Base-by-base conservation (phyloP, 805 yeast species). In the Candida qinlingensis region DNA sequence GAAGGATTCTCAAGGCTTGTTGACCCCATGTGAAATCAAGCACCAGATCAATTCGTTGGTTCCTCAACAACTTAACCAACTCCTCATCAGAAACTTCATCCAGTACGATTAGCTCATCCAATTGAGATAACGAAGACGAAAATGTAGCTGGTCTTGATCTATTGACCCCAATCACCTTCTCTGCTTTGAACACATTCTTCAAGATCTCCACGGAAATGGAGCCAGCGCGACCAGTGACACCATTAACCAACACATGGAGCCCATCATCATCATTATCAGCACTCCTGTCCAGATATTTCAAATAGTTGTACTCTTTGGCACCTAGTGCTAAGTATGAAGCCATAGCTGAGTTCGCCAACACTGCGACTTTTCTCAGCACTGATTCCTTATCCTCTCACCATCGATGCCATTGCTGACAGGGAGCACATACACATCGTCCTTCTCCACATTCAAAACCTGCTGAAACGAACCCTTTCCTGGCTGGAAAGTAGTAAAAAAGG, bases 1-100 rank as follows among this genome's bases (percentile, higher is more conserved):
- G 5, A 7, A 50, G 7, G 2, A 41, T 2, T 7, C 19, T 29
- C 7, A 19, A 5, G 7, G 53, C 46, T 10, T 44, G 39, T 7
- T 47, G 28, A 36, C 53, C 53, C 51, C 53, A 50, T 3, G 51
- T 47, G 30, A 44, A 50, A 27, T 50, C 53, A 9, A 50, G 30
- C 5, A 47, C 53, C 13, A 44, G 43, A 28, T 50, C 51, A 37
- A 50, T 44, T 7, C 41, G 13, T 29, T 36, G 37, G 5, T 39
- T 40, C 4, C 33, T 5, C 5, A 47, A 41, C 10, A 35, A 19
- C 12, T 37, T 29, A 7, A 30, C 33, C 3, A 47, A 30, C 1
- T 41, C 44, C 6, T 33, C 42, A 31, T 43, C 45, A 26, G 4
- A 33, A n/a, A 6, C 30, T 37, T 37, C 3, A 19, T 26, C 35